Base-by-base conservation (phyloP, 1,139 yeast species). In the Candida tropicalis region DNA sequence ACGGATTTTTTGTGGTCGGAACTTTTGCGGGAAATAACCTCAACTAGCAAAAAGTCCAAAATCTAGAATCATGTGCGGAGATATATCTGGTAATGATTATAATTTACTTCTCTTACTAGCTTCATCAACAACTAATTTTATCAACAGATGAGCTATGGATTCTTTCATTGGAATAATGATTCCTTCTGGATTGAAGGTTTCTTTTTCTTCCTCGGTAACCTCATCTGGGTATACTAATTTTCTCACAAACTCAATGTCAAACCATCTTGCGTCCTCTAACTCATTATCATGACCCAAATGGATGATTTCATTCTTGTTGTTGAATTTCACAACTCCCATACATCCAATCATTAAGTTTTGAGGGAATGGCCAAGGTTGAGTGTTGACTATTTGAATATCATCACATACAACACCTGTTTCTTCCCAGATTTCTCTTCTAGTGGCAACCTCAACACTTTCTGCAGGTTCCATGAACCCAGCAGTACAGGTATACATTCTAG, bases 301-400 rank as follows among this genome's bases (percentile, higher is more conserved):
- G 51, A 91, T 84, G 5, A 58, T 55, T 55, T 83, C 89, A 55
- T 81, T 75, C 11, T 52, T 62, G 0, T 84, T 86, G 51, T 82
- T 74, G 56, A 80, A 81, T 8, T 84, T 87, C 2, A 84, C 86
- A 29, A 75, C 73, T 0, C 88, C 97, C 45, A 90, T 62, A 62
- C 97, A 90, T 9, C 98, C 98, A 54, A 93, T 77, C 98, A 91
- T 91, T 56, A 93, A 66, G 59, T 87, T 90, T 0, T 89, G 89
- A 1, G 98, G 98, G 65, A 82, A 91, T 18, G 98, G 99, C 97
- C 97, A 90, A 5, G 97, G 97, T 63, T 90, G 97, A 7, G 93
- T 79, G 58, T 81, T 73, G 24, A 84, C 68, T 40, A 90, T 74
- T 40, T 70, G 63, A 27, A 90, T 84, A 35, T 73, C 68, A 29